Base-by-base conservation (phyloP, 2,329 filamentous ascomycete species). In the Drechslerella dactyloides region DNA sequence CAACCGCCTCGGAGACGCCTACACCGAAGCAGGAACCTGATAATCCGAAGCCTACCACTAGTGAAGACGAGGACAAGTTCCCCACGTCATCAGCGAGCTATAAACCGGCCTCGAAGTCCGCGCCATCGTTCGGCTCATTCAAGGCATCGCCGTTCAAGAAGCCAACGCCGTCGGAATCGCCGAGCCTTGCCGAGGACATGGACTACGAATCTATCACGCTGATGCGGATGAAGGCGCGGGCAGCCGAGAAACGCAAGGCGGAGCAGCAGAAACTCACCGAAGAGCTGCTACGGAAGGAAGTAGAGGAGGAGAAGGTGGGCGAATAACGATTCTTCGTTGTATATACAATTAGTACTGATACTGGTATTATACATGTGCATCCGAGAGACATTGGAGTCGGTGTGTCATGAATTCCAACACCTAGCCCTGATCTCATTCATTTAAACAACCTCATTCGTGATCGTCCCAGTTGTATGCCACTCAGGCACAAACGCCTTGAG, bases 401-500 rank as follows among this genome's bases (percentile, higher is more conserved):
- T 8, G 8, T 33, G 8, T 33, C 8, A n/a, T n/a, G n/a, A 37
- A 37, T 37, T 37, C 33, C 44, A 57, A n/a, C 17, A 53, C 51
- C 42, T 35, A 17, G 5, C 7, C 8, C 11, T 2, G 40, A 50
- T 42, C 51, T 46, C 13, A 33, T 37, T 4, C n/a, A 19, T 48
- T 40, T 65, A 72, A 55, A 57, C 57, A 37, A 42, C 60, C 42
- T 65, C 68, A 61, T 65, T 65, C 11, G 68, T 72, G 40, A 72
- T 59, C 10, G 57, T 57, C 11, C 69, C 62, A 19, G 56, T 68
- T n/a, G 57, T 78, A 79, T 81, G 79, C 93, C 93, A 97, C 44
- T 86, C 83, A 0, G 93, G 92, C 75, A 97, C 87, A 79, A 96
- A 90, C 0, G 93, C 91, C 81, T 90, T 92, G 37, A 92, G 77